Evolutionary conservation across 2,329 filamentous ascomycete species (phyloP), one percentile per base, ranked within the genome.

Genomic region (Nectriaceae sp.): DNA sequence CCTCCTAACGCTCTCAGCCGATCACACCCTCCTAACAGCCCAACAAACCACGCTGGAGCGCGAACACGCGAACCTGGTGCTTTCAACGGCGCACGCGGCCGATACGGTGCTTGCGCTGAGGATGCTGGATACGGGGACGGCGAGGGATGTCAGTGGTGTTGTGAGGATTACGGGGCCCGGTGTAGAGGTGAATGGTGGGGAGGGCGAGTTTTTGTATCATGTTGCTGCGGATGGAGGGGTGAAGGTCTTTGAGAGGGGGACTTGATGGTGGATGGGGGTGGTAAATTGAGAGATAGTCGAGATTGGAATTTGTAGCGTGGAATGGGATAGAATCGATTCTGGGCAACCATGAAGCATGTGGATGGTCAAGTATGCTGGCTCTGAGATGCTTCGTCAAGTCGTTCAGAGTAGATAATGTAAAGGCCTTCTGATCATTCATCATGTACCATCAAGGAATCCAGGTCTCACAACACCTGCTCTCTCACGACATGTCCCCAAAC

Each of bases 111-210:
- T 96, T 60, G 83, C 88, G 52, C 72, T 94, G 49, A 77, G 92
- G 44, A 78, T 86, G 62, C 69, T 97, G 52, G 91, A 96, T 63
- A 96, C 91, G 0, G 93, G 93, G 1, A 85, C 85, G n/a, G 92
- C 93, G 53, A 86, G 81, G 65, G 93, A 97, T 70, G 89, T 97
- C 24, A 96, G 89, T 70, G 93, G 93, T 3, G 90, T 96, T 37
- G 63, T 97, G 54, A 80, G 91, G 56, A 77, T 94, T 42, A 92
- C 88, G 16, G 76, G 78, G 38, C 65, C 63, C 20, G 62, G 57
- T 36, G 49, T 54, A 10, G 62, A 63, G 21, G n/a, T n/a, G n/a
- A n/a, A n/a, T n/a, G n/a, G n/a, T n/a, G n/a, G n/a, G n/a, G 59
- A 53, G 19, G 61, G 73, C 2, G 93, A 97, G 71, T 80, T 88